A percentile compares a stretch with the other conserved stretches of the same genome.
Conservation (phyloP, 2,329 filamentous ascomycete genomes). For the Beauveria bassiana region DNA sequence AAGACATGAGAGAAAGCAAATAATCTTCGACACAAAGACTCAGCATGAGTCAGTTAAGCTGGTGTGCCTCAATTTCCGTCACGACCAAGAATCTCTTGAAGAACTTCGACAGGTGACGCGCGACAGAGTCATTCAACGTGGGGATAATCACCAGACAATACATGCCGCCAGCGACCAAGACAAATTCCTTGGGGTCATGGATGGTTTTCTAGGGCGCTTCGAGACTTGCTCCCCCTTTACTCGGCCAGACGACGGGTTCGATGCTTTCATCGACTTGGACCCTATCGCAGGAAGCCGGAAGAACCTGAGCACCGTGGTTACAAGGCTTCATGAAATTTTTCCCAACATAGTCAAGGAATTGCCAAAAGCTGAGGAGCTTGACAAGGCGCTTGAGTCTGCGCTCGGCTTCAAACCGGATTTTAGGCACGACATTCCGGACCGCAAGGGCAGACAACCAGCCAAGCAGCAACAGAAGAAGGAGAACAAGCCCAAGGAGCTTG, state of each 20-base stretch:
- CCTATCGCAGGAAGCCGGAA: slow-evolving; percentile 67
- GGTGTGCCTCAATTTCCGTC: slow-evolving; percentile 83
- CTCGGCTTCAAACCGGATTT: slow-evolving; percentile 70
- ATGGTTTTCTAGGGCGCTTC: slow-evolving; percentile 82
- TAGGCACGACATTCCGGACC: slow-evolving; percentile 64
- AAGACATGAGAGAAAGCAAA: slow-evolving; percentile 76
- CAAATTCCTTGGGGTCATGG: slow-evolving; percentile 87
- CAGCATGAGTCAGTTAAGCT: slow-evolving; percentile 59
- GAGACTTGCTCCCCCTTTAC: slow-evolving; percentile 62
- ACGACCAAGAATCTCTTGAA: slow-evolving; percentile 67
- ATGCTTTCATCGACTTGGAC: slow-evolving; percentile 78
- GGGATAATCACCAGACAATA: slow-evolving; percentile 97
- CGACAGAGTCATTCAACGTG: slow-evolving; percentile 71
- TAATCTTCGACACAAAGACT: slow-evolving; percentile 68
- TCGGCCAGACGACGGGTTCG: slow-evolving; percentile 74
- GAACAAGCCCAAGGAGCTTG: slow-evolving; percentile 39
- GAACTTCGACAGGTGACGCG: slow-evolving; percentile 68
- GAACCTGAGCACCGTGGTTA: slow-evolving; percentile 77
- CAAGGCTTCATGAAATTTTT: slow-evolving; percentile 64
- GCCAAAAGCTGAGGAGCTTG: slow-evolving; percentile 66
- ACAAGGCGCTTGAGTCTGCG: slow-evolving; percentile 68
- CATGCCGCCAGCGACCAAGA: slow-evolving; percentile 66
- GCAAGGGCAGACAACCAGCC: slow-evolving; percentile 25
- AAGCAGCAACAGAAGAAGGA: slow-evolving; percentile 22
- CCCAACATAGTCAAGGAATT: slow-evolving; percentile 66